Evolutionary conservation across 169 alveolate genomes (phyloP).

Genomic region (Cyclospora cayetanensis): DNA sequence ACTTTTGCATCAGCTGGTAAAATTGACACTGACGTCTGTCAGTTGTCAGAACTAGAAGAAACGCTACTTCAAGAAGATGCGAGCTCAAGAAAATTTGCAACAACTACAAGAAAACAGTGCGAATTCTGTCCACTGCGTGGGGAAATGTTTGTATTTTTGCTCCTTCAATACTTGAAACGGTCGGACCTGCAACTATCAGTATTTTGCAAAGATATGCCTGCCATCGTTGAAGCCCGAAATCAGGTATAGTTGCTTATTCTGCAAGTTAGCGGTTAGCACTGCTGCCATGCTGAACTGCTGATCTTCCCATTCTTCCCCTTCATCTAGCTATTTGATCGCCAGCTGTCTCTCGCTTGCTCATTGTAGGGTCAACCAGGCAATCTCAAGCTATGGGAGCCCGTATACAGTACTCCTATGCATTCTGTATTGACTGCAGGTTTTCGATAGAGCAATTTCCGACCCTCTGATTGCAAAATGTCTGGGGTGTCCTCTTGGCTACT

Average conservation of each 20-base stretch:
- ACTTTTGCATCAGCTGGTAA: not conserved
- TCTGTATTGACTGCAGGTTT: conserved; percentile 41
- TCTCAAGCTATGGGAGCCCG: too few species aligned
- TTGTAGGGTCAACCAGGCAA: too few species aligned
- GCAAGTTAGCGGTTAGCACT: not conserved
- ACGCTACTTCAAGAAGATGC: too few species aligned
- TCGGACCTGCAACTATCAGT: conserved; percentile 44
- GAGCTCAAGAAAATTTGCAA: too few species aligned
- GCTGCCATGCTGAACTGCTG: too few species aligned
- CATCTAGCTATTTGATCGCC: too few species aligned
- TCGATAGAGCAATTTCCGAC: conserved; percentile 31
- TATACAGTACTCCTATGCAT: too few species aligned
- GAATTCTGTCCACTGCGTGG: conserved; percentile 57
- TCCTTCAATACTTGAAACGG: conserved; percentile 19
- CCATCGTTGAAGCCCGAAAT: conserved; percentile 42
- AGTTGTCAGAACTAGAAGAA: too few species aligned
- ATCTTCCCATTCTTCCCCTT: too few species aligned
- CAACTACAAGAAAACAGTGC: not conserved
- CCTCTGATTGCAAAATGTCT: conserved; percentile 27
- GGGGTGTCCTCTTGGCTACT: conserved; percentile 16
- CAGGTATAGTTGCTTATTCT: not conserved
- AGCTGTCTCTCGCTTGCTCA: too few species aligned
- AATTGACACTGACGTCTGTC: too few species aligned
- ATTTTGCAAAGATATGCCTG: conserved; percentile 41
- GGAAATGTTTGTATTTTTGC: conserved; percentile 48